phyloP scores from a whole-genome alignment of 371 early-diverging fungal species.

The Nematocida sp. region DNA sequence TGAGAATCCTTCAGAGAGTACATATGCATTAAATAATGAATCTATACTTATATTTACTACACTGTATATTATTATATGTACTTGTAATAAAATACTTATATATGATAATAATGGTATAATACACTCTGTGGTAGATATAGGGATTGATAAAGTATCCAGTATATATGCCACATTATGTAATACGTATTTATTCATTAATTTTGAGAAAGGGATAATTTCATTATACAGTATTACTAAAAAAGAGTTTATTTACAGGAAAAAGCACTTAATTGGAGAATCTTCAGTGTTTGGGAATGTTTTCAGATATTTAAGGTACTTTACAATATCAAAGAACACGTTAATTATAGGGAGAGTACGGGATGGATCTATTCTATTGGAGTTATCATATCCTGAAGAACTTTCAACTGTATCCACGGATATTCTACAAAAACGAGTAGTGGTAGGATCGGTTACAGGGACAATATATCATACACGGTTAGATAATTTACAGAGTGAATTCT shows the following conservation, averaged over 20 bases:
- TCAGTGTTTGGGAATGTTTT: slow-evolving; percentile 32
- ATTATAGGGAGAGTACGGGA: neutral
- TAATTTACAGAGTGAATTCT: slow-evolving; percentile 11
- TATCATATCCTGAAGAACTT: slow-evolving; percentile 37
- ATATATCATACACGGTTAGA: slow-evolving; percentile 42
- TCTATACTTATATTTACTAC: neutral
- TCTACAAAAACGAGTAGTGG: slow-evolving; percentile 13
- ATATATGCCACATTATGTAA: slow-evolving; percentile 7
- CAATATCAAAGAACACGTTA: slow-evolving; percentile 4
- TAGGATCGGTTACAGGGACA: slow-evolving; percentile 7
- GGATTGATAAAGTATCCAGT: slow-evolving; percentile 15
- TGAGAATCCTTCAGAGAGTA: neutral
- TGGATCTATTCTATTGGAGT: slow-evolving; percentile 16
- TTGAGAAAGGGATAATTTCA: slow-evolving; percentile 20
- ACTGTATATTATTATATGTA: slow-evolving; percentile 14
- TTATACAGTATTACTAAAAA: slow-evolving; percentile 9
- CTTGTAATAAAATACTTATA: neutral
- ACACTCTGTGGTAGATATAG: neutral
- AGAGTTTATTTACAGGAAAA: slow-evolving; percentile 22
- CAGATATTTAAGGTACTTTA: slow-evolving; percentile 8
- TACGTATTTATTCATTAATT: slow-evolving; percentile 17
- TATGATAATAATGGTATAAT: slow-evolving; percentile 18
- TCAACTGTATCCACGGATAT: slow-evolving; percentile 13
- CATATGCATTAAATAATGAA: slow-evolving; percentile 1
- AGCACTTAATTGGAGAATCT: slow-evolving; percentile 1